Evolutionary conservation across 2,329 filamentous ascomycete species (phyloP).

Genomic region (Exophiala sideris): DNA sequence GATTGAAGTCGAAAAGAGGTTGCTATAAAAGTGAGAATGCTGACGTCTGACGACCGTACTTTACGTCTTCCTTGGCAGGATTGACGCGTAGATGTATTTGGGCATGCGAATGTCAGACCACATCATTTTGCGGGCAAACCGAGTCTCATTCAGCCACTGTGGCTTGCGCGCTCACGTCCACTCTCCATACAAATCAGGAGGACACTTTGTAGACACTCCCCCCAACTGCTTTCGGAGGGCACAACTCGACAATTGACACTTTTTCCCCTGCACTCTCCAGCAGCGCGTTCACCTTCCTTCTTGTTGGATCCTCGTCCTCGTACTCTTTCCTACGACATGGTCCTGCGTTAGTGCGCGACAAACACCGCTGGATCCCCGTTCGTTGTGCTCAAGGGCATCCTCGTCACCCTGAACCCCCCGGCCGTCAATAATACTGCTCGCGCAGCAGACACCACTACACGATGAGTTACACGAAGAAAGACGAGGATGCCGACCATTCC

Average conservation of each 20-base stretch:
- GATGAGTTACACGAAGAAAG: constrained; percentile 99
- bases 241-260: constrained; percentile 8
- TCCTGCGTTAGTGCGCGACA: constrained; percentile 23
- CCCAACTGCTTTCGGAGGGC: constrained; percentile 5
- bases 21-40: no score
- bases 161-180: not conserved
- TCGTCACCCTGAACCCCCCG: constrained; percentile 17
- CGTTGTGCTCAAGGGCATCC: constrained; percentile 13
- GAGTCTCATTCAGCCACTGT: not conserved
- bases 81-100: no score
- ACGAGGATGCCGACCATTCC: constrained; percentile 91
- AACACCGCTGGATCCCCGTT: not conserved
- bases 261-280: constrained; percentile 4
- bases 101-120: no score
- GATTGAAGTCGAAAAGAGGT: no score
- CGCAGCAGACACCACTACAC: constrained; percentile 32
- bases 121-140: no score
- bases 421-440: constrained; percentile 14
- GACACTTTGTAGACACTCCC: constrained; percentile 17
- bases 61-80: no score
- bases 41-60: no score
- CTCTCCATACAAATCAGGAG: constrained; percentile 12
- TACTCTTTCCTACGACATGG: constrained; percentile 21
- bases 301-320: not conserved
- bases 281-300: not conserved